phyloP scores from a whole-genome alignment of 116 monocot genomes.

The Zostera marina region DNA sequence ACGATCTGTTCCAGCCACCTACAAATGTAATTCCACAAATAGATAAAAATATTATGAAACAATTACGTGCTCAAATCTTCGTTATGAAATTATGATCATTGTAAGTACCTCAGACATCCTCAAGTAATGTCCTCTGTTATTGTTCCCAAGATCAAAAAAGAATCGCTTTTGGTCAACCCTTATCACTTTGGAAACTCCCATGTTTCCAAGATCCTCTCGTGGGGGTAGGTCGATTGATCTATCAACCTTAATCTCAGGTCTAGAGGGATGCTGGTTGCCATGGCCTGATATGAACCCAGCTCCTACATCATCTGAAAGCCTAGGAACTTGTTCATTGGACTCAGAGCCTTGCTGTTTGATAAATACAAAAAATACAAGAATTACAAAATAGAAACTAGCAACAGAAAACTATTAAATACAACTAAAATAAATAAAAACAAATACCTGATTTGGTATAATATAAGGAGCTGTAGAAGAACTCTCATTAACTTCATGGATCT shows the following conservation, averaged over 20 bases:
- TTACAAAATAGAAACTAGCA: background rate
- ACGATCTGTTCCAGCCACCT: constrained; percentile 61
- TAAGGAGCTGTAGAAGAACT: constrained; percentile 21
- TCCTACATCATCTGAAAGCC: constrained; percentile 44
- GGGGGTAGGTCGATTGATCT: constrained; percentile 30
- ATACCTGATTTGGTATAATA: constrained; percentile 27
- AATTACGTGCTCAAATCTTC: no score
- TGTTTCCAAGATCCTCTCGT: constrained; percentile 34
- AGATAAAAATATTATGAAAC: background rate
- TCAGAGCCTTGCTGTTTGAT: constrained; percentile 12
- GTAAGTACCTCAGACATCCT: constrained; percentile 29
- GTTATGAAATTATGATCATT: background rate
- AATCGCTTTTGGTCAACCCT: constrained; percentile 77
- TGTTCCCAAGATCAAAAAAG: constrained; percentile 81
- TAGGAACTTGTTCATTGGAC: constrained; percentile 11
- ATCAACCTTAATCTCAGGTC: constrained; percentile 36
- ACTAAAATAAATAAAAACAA: background rate
- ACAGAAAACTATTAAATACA: background rate
- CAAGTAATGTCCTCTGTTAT: constrained; percentile 66
- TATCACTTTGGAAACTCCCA: constrained; percentile 53
- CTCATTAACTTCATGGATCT: constrained; percentile 43
- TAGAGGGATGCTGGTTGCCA: constrained; percentile 21
- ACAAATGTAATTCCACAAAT: background rate
- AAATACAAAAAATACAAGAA: background rate
- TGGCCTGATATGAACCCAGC: constrained; percentile 70